Base-by-base conservation (phyloP, 345 rosid genomes). In the Punica granatum region DNA sequence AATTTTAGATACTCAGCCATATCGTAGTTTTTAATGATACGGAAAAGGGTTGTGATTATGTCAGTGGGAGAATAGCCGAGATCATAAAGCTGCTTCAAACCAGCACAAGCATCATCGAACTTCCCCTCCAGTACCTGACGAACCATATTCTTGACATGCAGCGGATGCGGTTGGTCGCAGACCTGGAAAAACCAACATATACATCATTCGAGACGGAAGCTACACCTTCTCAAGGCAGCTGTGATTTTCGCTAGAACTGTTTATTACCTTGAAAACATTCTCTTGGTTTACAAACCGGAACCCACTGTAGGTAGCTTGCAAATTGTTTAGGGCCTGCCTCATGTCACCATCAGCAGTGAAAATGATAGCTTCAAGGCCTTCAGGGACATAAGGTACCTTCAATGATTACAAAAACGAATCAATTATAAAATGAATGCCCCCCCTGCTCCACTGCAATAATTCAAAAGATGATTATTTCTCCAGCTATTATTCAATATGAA, bases 321-420 rank as follows among this genome's bases (percentile, higher is more conserved):
- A 77, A 79, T 94, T 94, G 70, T 94, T 94, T 78, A 94, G 78
- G 30, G 93, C 98, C 79, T 94, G 99, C 78, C 99, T 88, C 99
- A 94, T 94, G 75, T 94, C 99, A 69, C 99, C 99, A 77, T 94
- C 99, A 69, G 97, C 96, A 19, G 99, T 94, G 81, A 94, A 94
- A 75, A 94, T 94, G 69, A 91, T 85, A 37, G 97, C 95, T 82
- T 94, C 99, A 21, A 94, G 96, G 60, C 99, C 99, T 83, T 91
- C 99, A 0, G 98, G 93, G 63, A 89, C 83, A 80, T 86, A 91
- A 0, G 92, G 95, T 72, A 91, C 98, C 99, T 94, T 78, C 73
- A 80, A 54, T 65, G 67, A 35, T 30, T 60, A 39, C 21, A 51
- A 59, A 59, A 77, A 41, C 21, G 37, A 60, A 79, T 35, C 64